Percentiles rank a stretch among this genome's conserved stretches.
Conservation (phyloP, 495 filamentous ascomycete genomes). For the Penicillium waksmanii region DNA sequence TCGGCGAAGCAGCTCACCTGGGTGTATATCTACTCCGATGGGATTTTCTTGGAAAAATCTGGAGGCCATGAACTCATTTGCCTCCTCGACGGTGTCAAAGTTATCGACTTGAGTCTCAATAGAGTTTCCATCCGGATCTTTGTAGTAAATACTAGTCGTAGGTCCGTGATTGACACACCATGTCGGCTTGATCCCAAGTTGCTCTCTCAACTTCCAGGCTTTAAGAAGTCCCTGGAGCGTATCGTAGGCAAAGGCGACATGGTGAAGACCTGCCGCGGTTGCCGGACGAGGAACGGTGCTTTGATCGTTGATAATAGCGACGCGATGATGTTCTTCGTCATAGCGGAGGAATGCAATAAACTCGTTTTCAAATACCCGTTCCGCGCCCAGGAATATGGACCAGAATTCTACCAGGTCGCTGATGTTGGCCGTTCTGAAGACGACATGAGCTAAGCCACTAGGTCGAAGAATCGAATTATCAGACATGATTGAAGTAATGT, state of each 20-base stretch:
- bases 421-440: slow-evolving; percentile 8
- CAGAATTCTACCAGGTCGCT: slow-evolving; percentile 8
- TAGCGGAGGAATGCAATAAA: slow-evolving; percentile 43
- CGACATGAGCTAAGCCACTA: slow-evolving; percentile 6
- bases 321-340: slow-evolving; percentile 53
- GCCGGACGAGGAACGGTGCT: slow-evolving; percentile 19
- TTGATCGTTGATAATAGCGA: slow-evolving; percentile 39
- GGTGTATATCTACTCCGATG: slow-evolving; percentile 11
- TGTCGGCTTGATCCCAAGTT: slow-evolving; percentile 37
- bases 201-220: slow-evolving; percentile 22
- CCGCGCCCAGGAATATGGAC: slow-evolving; percentile 13
- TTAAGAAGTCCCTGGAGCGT: slow-evolving; percentile 33
- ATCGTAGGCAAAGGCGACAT: slow-evolving; percentile 44
- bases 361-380: slow-evolving; percentile 3
- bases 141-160: slow-evolving; percentile 49
- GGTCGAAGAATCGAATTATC: not conserved
- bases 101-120: slow-evolving; percentile 53
- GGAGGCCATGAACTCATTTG: slow-evolving; percentile 10
- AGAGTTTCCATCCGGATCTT: slow-evolving; percentile 51
- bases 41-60: slow-evolving; percentile 6
- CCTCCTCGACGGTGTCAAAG: slow-evolving; percentile 29
- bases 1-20: not conserved
- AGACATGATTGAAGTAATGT: not conserved
- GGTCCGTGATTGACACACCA: slow-evolving; percentile 51
- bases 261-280: slow-evolving; percentile 36